phyloP scores from a whole-genome alignment of 2,329 filamentous ascomycete genomes.

The Colletotrichum zoysiae region DNA sequence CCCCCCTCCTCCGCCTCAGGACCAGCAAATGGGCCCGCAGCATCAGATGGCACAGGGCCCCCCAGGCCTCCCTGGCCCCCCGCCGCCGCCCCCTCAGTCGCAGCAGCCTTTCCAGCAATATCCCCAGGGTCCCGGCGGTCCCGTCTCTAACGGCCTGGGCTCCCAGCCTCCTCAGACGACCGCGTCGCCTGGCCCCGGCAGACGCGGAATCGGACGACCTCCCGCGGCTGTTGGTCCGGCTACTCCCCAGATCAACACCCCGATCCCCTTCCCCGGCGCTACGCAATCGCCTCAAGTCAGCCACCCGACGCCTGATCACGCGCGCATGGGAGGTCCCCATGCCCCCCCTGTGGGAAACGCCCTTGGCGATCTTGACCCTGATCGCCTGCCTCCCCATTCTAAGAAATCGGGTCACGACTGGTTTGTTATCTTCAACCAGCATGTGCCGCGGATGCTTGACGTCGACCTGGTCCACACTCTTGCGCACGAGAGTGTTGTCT shows the following conservation, averaged over 20 bases:
- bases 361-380: constrained; percentile 87
- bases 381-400: constrained; percentile 84
- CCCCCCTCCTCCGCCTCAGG: constrained; percentile 70
- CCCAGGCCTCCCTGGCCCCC: constrained; percentile 71
- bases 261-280: constrained; percentile 86
- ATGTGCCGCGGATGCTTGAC: constrained; percentile 88
- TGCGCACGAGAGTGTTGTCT: constrained; percentile 94
- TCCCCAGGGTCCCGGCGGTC: constrained; percentile 65
- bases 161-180: constrained; percentile 86
- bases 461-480: constrained; percentile 95
- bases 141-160: constrained; percentile 77
- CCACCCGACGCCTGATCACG: constrained; percentile 82
- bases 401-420: constrained; percentile 94
- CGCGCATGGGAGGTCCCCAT: constrained; percentile 62
- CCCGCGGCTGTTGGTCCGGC: constrained; percentile 76
- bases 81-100: constrained; percentile 69
- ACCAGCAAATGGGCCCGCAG: constrained; percentile 68
- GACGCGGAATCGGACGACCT: constrained; percentile 77
- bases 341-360: constrained; percentile 66
- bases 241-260: constrained; percentile 92
- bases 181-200: constrained; percentile 86
- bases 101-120: constrained; percentile 82
- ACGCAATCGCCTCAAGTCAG: constrained; percentile 88
- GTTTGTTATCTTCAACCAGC: constrained; percentile 97
- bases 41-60: constrained; percentile 79